Base-by-base conservation (phyloP, 345 rosid genomes). In the Gossypium australe region DNA sequence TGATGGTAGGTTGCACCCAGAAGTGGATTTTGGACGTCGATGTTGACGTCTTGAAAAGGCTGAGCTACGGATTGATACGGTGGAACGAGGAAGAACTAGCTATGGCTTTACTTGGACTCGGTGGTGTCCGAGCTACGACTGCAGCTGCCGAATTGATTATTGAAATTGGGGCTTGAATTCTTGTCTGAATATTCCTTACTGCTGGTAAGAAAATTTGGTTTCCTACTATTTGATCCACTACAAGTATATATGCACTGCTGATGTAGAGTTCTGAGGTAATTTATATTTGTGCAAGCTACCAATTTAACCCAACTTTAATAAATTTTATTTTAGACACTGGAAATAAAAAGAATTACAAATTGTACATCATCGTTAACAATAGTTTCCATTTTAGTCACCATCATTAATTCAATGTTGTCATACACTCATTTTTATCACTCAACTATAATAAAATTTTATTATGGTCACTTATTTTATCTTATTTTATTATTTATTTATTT, bases 71-170 rank as follows among this genome's bases (percentile, higher is more conserved):
- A 22, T 78, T 94, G 83, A 81, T 86, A 82, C 92, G 78, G 59
- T 89, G 91, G 91, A 86, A 91, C 4, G 94, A 93, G 84, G 92
- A 87, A 77, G 97, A 91, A 66, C 79, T 94, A 80, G 94, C 98
- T 3, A 72, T 94, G 34, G 85, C 89, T 34, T 79, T 94, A 72
- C 85, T 94, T 9, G 89, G 86, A 56, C 82, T 75, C 20, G 94
- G 98, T 2, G 97, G 98, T 60, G 59, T 87, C 25, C 81, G 83
- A 57, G 78, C 96, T 3, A 83, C 89, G 86, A 84, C 91, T 16
- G 84, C 88, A 16, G 96, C 98, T 51, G 87, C 92, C 9, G 90
- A 92, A 73, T 88, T 95, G 70, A 84, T 95, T 24, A 67, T 91
- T 7, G 91, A 85, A 79, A 75, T 72, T 47, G 80, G 82, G 22